phyloP scores from a whole-genome alignment of 805 yeast species.

The Henningerozyma blattae region DNA sequence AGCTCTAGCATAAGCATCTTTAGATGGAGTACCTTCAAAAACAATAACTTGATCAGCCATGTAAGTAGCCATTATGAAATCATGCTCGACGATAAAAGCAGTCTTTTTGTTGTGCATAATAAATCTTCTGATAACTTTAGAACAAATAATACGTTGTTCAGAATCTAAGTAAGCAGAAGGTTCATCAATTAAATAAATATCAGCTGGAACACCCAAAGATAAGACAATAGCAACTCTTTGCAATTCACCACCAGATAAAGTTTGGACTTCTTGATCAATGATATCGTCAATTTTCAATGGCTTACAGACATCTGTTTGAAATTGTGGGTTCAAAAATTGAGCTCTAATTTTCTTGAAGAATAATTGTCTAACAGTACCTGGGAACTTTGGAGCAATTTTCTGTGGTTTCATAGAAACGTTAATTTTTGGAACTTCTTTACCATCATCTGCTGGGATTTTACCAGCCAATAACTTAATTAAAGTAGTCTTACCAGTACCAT shows the following conservation, averaged over 20 bases:
- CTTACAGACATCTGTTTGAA: slow-evolving; percentile 95
- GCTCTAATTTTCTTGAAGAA: slow-evolving; percentile 95
- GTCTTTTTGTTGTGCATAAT: slow-evolving; percentile 94
- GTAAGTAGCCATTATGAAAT: slow-evolving; percentile 99
- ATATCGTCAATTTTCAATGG: slow-evolving; percentile 89
- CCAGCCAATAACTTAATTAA: slow-evolving; percentile 94
- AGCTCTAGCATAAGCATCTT: slow-evolving; percentile 68
- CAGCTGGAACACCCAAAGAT: slow-evolving; percentile 90
- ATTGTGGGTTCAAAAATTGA: slow-evolving; percentile 88
- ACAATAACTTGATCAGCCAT: slow-evolving; percentile 98
- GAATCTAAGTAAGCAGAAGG: slow-evolving; percentile 99
- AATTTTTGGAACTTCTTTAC: slow-evolving; percentile 73
- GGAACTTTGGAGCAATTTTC: slow-evolving; percentile 96
- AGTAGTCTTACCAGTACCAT: slow-evolving; percentile 99
- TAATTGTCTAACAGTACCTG: slow-evolving; percentile 96
- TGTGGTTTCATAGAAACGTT: slow-evolving; percentile 98
- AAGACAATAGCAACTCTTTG: slow-evolving; percentile 98
- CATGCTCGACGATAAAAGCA: slow-evolving; percentile 99
- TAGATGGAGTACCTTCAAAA: slow-evolving; percentile 90
- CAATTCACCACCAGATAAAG: slow-evolving; percentile 97
- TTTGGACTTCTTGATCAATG: slow-evolving; percentile 95
- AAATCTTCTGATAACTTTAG: slow-evolving; percentile 95
- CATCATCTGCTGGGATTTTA: slow-evolving; percentile 76
- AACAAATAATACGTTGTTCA: slow-evolving; percentile 98
- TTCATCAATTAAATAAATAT: slow-evolving; percentile 93